Evolutionary conservation across 2,329 filamentous ascomycete species (phyloP), one percentile per base, ranked within the genome.

Genomic region (Lecanosticta acicola): DNA sequence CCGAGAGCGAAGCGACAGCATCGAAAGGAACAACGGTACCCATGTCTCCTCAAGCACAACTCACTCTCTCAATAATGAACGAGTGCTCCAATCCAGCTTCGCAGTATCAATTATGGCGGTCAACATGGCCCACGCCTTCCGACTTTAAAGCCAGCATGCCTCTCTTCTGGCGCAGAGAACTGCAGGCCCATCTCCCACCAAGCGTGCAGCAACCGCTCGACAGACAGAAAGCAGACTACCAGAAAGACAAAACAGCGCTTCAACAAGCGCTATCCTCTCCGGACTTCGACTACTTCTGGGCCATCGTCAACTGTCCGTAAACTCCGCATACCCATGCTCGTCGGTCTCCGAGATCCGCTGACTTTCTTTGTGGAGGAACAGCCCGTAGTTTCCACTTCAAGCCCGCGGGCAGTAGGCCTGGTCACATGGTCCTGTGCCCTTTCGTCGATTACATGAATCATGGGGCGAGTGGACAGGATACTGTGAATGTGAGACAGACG

Each of bases 371-470:
- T n/a, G n/a, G n/a, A 29, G 24, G 7, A 7, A 29, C 24, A 29
- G 24, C 77, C 1, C 68, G 79, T 53, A 76, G 74, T 19, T 82
- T 83, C 57, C 79, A 77, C 58, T 81, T 76, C 68, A 67, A 76
- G 34, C 69, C 64, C 39, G 66, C 66, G 7, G 71, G 59, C 35
- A 61, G 57, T 64, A 76, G 54, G 11, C 64, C 69, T 18, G 83
- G 86, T 56, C 78, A 78, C 58, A 79, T 87, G 71, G 79, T 79
- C 8, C 74, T 87, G 54, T 83, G 82, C 63, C 85, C 85, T 0
- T 81, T 86, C 29, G 80, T 83, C 1, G 85, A 89, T 62, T 78
- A 85, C 45, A 83, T 88, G 71, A 89, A 79, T 52, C 76, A 79
- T 51, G 65, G 59, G 33, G 58, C 64, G 1, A 58, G 65, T 11